Evolutionary conservation across 2,329 filamentous ascomycete genomes (phyloP), one percentile per base, ranked within the genome.

Genomic region (Akanthomyces uredinophilus): DNA sequence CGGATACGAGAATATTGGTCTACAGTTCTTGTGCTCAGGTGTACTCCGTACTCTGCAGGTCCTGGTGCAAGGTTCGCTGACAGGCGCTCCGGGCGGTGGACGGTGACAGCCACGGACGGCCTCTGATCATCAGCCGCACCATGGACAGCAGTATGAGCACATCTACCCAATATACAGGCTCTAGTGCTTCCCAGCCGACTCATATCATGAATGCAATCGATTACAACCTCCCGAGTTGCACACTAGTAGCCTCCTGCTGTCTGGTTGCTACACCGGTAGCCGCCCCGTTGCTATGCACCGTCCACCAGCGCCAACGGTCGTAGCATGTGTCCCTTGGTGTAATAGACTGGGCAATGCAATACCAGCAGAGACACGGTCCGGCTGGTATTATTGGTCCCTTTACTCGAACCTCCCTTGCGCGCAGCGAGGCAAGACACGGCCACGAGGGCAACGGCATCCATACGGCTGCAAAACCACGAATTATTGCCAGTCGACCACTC

Each of bases 301-400:
- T 43, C 39, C 13, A 43, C 39, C 37, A 54, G 35, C 39, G 22
- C 22, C 35, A 41, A 54, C 52, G 32, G 32, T 39, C 11, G 14
- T 35, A 22, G 32, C 32, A 39, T 4, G n/a, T 52, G 18, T 20
- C 32, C 18, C 5, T 37, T 24, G 3, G 20, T 57, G 27, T 14
- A 56, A 4, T 22, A 57, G 16, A 20, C 29, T 32, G 53, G 27
- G 39, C 41, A 57, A 57, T 57, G 39, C 41, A 57, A 57, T 57
- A 57, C n/a, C 11, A 39, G 13, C 37, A 39, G 37, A 39, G 37
- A 39, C 37, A 39, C 10, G 37, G 37, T 16, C 37, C 14, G 37
- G 11, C 13, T 11, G 37, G 37, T 39, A 39, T 39, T 22, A 18
- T n/a, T 46, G 27, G 49, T 52, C 29, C 49, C 49, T 27, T 51